Conservation (phyloP, 495 filamentous ascomycete species). For the Penicillium herquei region DNA sequence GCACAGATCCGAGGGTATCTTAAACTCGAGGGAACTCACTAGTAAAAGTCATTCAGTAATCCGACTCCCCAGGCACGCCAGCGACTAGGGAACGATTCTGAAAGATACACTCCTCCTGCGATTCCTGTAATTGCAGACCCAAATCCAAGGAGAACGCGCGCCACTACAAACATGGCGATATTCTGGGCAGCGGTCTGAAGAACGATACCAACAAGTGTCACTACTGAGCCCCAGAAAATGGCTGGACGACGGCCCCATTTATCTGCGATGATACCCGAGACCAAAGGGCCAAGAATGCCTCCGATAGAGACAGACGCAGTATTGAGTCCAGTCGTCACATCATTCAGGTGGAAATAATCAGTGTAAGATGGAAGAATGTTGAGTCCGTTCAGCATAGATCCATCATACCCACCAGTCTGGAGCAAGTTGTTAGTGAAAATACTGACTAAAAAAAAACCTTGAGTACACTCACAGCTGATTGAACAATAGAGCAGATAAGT, state of each 20-base stretch:
- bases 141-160: constrained; percentile 43
- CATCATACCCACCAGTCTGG: constrained; percentile 48
- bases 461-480: constrained; percentile 35
- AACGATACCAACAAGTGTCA: constrained; percentile 45
- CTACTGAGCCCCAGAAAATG: constrained; percentile 41
- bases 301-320: constrained; percentile 49
- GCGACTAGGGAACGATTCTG: constrained; percentile 41
- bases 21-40: constrained; percentile 23
- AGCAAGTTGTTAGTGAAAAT: background rate
- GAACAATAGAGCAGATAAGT: constrained; percentile 46
- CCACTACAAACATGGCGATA: constrained; percentile 47
- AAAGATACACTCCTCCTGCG: constrained; percentile 38
- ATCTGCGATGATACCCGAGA: constrained; percentile 40
- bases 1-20: background rate
- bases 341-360: constrained; percentile 47
- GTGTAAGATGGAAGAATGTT: constrained; percentile 50
- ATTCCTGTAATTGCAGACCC: constrained; percentile 39
- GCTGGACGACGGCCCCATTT: constrained; percentile 42
- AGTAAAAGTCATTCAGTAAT: constrained; percentile 52
- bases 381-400: constrained; percentile 52
- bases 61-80: constrained; percentile 48
- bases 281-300: constrained; percentile 34
- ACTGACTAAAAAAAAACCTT: background rate
- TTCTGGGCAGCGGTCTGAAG: constrained; percentile 50
- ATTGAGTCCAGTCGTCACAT: constrained; percentile 43